Evolutionary conservation across 1,284 basidiomycete species (phyloP), one percentile per base, ranked within the genome.

Genomic region (Austroboletus rostrupii): DNA sequence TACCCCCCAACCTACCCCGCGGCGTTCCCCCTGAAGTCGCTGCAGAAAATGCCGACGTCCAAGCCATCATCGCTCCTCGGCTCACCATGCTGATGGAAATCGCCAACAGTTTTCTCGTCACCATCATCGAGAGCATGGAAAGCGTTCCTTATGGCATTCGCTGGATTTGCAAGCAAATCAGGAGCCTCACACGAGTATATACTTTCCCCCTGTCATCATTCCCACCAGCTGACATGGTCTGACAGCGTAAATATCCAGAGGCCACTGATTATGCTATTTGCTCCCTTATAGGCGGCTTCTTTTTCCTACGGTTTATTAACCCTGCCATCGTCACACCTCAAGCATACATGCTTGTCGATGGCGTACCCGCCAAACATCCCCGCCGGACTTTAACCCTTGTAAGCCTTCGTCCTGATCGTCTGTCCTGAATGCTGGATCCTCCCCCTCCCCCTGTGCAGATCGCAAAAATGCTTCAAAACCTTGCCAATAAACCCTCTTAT

Each of bases 131-230:
- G 57, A 95, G 92, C 56, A 85, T 98, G 81, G 95, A 98, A 62
- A 91, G 87, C 61, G 96, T 98, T 13, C 97, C 96, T 19, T 99
- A 99, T 64, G 96, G 97, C 62, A 98, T 99, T 57, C 82, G 97
- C 57, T 99, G 97, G 97, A 99, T 99, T 64, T 99, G 97, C 76
- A 99, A 99, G 74, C 96, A 99, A 72, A 98, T 99, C 68, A 80
- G 93, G 57, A 94, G 91, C 73, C 72, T 98, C 65, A 97, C 97
- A 45, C 81, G 90, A 73, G 93, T 95, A 61, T 59, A 70, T 39
- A 39, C 12, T 47, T 53, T 45, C 8, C 45, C 35, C 28, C 40
- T 36, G 7, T 35, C 8, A 31, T 40, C 36, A 13, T 47, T 52
- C 39, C 31, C 46, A 57, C 53, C 40, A 26, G 23, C 46, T 55